Evolutionary conservation across 257 asterid genomes (phyloP).

Genomic region (Rauvolfia tetraphylla): DNA sequence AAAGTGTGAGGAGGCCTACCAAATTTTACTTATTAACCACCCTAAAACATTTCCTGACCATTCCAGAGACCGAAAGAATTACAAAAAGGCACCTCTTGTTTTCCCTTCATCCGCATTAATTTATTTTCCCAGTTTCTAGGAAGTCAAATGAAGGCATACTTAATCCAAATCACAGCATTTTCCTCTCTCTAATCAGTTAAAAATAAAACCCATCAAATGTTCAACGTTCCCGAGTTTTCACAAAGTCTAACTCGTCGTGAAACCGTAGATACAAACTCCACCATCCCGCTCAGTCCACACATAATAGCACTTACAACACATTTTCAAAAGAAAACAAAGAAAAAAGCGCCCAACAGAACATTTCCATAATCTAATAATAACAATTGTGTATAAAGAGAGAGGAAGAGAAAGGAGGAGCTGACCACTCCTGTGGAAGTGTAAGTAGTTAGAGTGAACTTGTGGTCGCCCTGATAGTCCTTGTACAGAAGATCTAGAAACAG

Average conservation of each 20-base stretch:
- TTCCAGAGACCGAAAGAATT: background rate
- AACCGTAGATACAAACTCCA: background rate
- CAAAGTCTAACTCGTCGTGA: background rate
- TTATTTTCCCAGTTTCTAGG: background rate
- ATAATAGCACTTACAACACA: background rate
- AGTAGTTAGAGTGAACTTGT: constrained; percentile 47
- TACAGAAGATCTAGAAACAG: constrained; percentile 41
- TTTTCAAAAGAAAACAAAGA: background rate
- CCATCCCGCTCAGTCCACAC: background rate
- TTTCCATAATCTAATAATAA: background rate
- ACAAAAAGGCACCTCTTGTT: background rate
- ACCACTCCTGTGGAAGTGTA: constrained; percentile 45
- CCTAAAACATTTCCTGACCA: background rate
- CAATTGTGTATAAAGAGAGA: background rate
- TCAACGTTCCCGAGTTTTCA: background rate
- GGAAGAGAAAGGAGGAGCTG: constrained; percentile 1
- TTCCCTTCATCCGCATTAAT: background rate
- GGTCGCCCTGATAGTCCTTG: constrained; percentile 51
- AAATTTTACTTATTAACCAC: background rate
- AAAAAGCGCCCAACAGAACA: background rate
- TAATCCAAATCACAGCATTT: background rate
- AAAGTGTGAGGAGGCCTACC: background rate
- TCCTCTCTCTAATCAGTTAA: background rate
- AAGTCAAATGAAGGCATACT: background rate
- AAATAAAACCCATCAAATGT: background rate